Conservation (phyloP, 1,284 basidiomycete genomes). For the Polyporus tsugae region DNA sequence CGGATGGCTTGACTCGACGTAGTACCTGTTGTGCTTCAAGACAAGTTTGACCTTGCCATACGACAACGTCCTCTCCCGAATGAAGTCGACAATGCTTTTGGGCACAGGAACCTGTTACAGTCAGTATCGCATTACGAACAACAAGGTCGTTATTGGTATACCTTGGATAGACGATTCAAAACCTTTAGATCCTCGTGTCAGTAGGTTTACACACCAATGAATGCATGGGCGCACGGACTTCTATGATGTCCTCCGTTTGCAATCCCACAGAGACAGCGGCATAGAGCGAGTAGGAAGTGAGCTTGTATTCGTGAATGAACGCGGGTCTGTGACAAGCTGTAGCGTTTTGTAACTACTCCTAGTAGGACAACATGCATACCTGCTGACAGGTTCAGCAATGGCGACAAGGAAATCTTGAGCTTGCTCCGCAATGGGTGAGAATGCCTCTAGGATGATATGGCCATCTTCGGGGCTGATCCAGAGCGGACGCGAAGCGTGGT, state of each 20-base stretch:
- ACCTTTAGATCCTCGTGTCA: constrained; percentile 57
- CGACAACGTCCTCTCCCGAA: constrained; percentile 89
- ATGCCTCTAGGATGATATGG: constrained; percentile 95
- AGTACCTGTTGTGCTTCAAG: constrained; percentile 96
- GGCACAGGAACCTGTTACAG: constrained; percentile 84
- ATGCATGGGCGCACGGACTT: constrained; percentile 65
- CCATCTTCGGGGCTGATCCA: constrained; percentile 96
- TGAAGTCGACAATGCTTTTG: constrained; percentile 82
- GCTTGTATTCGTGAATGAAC: constrained; percentile 99
- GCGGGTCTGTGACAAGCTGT: constrained; percentile 73
- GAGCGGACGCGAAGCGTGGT: constrained; percentile 89
- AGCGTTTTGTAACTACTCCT: constrained; percentile 41
- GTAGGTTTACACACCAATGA: constrained; percentile 27
- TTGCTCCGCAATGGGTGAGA: constrained; percentile 96
- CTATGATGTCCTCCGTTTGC: constrained; percentile 98
- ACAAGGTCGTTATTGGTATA: constrained; percentile 42
- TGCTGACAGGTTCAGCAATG: constrained; percentile 98
- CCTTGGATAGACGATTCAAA: constrained; percentile 88
- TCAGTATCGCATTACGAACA: constrained; percentile 17
- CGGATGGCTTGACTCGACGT: constrained; percentile 92
- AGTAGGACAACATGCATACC: constrained; percentile 62
- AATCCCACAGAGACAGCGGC: constrained; percentile 98
- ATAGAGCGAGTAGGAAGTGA: constrained; percentile 97
- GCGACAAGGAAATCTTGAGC: constrained; percentile 99
- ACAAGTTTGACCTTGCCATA: constrained; percentile 98